Percentiles rank a stretch among this genome's conserved stretches.
Conservation (phyloP, 2,329 filamentous ascomycete species). For the Fusarium armeniacum region DNA sequence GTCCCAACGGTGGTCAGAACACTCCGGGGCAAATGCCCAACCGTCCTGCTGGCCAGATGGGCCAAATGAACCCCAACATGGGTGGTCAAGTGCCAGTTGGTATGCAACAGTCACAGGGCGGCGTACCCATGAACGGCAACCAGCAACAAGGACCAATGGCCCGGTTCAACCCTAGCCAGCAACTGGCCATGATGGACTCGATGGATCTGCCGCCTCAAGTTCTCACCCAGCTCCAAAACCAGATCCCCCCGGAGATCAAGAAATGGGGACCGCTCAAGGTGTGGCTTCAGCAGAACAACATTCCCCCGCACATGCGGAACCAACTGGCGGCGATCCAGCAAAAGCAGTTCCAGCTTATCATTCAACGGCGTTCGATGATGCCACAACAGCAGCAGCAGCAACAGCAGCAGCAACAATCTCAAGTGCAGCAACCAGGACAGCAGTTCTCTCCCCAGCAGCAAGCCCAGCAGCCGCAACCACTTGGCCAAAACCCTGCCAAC, state of each 20-base stretch:
- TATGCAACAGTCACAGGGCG: slow-evolving; percentile 53
- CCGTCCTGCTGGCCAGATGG: slow-evolving; percentile 51
- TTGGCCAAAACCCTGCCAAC: slow-evolving; percentile 52
- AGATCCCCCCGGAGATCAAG: slow-evolving; percentile 60
- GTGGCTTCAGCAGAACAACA: slow-evolving; percentile 58
- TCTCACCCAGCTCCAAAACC: slow-evolving; percentile 47
- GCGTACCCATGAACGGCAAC: slow-evolving; percentile 46
- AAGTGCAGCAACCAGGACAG: slow-evolving; percentile 29
- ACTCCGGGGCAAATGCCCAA: slow-evolving; percentile 53
- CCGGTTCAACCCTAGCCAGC: slow-evolving; percentile 51
- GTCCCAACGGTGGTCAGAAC: slow-evolving; percentile 53
- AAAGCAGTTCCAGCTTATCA: slow-evolving; percentile 57
- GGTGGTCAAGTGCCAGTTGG: slow-evolving; percentile 50
- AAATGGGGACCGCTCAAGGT: slow-evolving; percentile 64
- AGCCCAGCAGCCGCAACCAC: slow-evolving; percentile 44
- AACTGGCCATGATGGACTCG: slow-evolving; percentile 61
- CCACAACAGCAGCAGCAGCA: slow-evolving; percentile 48
- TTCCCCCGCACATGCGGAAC: slow-evolving; percentile 51
- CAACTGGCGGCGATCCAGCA: slow-evolving; percentile 56
- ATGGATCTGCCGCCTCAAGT: slow-evolving; percentile 62
- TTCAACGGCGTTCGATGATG: slow-evolving; percentile 52
- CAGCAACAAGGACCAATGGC: slow-evolving; percentile 51
- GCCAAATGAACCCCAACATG: slow-evolving; percentile 54
- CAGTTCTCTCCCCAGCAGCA: slow-evolving; percentile 37
- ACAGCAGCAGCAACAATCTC: slow-evolving; percentile 44